These are phyloP conservation scores for Amoebophrya sp. DNA, from an alignment of 169 alveolate species.

Conservation along the genomic window DNA sequence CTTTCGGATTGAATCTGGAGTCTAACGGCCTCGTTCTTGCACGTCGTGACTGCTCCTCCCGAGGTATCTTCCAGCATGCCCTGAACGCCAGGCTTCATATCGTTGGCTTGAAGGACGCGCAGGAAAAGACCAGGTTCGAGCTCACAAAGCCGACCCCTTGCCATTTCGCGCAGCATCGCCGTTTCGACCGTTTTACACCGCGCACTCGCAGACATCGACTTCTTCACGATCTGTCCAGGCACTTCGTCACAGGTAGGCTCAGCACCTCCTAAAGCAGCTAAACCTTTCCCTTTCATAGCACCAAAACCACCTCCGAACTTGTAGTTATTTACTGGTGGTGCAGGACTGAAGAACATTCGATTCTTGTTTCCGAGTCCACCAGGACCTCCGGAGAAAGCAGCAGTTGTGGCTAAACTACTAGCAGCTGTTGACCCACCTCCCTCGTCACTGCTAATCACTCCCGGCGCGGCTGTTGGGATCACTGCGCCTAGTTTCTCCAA, in stretches of 20 bases:
- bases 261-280: background rate
- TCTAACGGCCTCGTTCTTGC: background rate
- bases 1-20: too few species aligned
- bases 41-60: background rate
- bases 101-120: background rate
- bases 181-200: background rate
- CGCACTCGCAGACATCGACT: background rate
- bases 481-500: background rate
- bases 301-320: background rate
- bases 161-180: background rate
- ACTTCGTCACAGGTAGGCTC: background rate
- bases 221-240: background rate
- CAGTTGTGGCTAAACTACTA: too few species aligned
- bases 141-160: background rate
- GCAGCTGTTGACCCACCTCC: background rate
- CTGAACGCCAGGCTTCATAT: too few species aligned
- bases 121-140: background rate
- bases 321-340: too few species aligned
- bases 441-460: too few species aligned
- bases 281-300: background rate
- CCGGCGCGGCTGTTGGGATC: too few species aligned
- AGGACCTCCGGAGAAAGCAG: too few species aligned
- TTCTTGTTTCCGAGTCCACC: background rate
- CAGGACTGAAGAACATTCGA: too few species aligned
- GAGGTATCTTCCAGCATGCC: too few species aligned